Evolutionary conservation across 495 filamentous ascomycete species (phyloP), one percentile per base, ranked within the genome.

Genomic region (Friedmanniomyces endolithicus): DNA sequence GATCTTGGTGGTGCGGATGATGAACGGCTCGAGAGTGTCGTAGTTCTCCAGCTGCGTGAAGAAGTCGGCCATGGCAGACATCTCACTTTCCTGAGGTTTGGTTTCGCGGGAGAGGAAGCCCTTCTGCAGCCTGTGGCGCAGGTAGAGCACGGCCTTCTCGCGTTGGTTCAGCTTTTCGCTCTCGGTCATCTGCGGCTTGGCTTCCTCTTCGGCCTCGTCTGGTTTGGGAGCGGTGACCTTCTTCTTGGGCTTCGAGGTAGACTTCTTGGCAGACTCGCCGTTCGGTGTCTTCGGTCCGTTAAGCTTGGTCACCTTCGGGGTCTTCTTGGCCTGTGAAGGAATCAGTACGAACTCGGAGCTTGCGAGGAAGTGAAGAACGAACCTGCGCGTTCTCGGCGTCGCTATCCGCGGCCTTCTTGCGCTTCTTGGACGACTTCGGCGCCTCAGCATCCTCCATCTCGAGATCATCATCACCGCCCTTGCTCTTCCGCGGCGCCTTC

Each of bases 51-150:
- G 77, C 65, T 89, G 88, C 25, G 72, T 76, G 45, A 95, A 74
- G 66, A 82, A 89, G 17, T 82, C 79, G 8, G 84, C 82, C 87
- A 95, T 94, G 25, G 67, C 53, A 29, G 59, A 22, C 89, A 94
- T 94, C 66, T 94, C 90, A n/a, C 88, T 84, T 56, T 85, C 84
- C 70, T 88, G 84, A 17, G 90, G 90, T 22, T 80, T 77, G 50
- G 81, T 77, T 55, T 94, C 88, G 17, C 84, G 77, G 16, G 84
- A 85, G 19, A 96, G 78, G 60, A 96, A 86, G 0, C 87, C 90
- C 65, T 90, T 89, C 65, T 96, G 90, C 20, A 96, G 81, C 65
- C 85, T 84, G 71, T 96, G 88, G 48, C 90, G 83, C 39, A 90
- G 75, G 70, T 87, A 94, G 4, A 94, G 71, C 20, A 95, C 86